Evolutionary conservation across 169 alveolate species (phyloP), one percentile per base, ranked within the genome.

Genomic region (Theileria parva): DNA sequence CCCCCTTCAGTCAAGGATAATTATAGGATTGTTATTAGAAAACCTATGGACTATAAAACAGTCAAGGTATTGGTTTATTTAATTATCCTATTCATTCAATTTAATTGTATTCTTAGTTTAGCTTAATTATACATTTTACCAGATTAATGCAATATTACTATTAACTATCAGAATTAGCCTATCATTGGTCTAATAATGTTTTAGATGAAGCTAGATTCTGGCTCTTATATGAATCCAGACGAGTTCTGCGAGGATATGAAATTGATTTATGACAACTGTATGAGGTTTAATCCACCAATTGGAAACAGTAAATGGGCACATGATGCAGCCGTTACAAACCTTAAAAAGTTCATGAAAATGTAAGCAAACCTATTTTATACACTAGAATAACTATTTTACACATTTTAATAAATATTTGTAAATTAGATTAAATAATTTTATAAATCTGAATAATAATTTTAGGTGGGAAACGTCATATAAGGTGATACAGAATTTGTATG

Each of bases 1-100:
- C 71, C 89, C 17, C 81, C 86, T 23, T 73, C 64, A n/a, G 81
- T 83, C 15, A 83, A 83, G 77, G 86, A 74, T 34, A 32, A 73
- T n/a, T 83, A 83, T 73, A 67, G 71, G 32, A 76, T 71, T 7
- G 72, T 65, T n/a, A 83, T 83, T 8, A 37, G 51, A 34, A 66
- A 76, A 0, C 89, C 89, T 23, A 83, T 83, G 89, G 89, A 83
- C 48, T 83, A 83, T 68, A 83, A 70, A 30, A 83, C 89, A 11
- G 81, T 83, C 4, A 74, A 73, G 86, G 89, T 83, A 51, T 12
- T 44, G 17, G 2, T 44, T 11, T 44, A 44, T 13, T 32, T 15
- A 44, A 44, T 44, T 44, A 44, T 44, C 53, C 1, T 44, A 13
- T 11, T 44, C 0, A 44, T 44, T 44, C 8, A 0, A 44, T 34